Percentiles rank a stretch among this genome's conserved stretches.
Evolutionary conservation across 1,139 yeast species (phyloP).

Genomic region (Scheffersomyces insectosa): DNA sequence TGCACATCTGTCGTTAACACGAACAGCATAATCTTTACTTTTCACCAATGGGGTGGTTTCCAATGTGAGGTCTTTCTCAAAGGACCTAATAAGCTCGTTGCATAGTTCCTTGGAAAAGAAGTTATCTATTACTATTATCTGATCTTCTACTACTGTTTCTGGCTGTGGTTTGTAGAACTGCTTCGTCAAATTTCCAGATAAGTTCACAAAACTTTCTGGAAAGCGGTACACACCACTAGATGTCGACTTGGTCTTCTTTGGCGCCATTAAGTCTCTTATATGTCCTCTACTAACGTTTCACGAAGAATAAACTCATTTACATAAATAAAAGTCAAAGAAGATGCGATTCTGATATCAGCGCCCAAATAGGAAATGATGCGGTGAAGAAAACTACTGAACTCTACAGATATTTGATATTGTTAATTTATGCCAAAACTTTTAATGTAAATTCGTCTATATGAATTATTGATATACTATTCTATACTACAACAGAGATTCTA

Average conservation of each 20-base stretch:
- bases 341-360: no score
- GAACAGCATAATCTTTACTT: conserved; percentile 56
- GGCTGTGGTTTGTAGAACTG: conserved; percentile 38
- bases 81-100: conserved; percentile 41
- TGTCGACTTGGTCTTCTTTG: conserved; percentile 6
- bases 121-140: conserved; percentile 48
- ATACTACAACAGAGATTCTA: conserved; percentile 54
- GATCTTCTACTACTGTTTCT: conserved; percentile 33
- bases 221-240: conserved; percentile 19
- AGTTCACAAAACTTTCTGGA: conserved; percentile 28
- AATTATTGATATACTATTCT: no score
- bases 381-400: no score
- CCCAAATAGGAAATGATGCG: no score
- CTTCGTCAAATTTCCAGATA: conserved; percentile 20
- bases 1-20: conserved; percentile 56
- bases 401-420: no score
- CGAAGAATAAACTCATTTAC: no score
- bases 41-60: conserved; percentile 53
- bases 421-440: no score
- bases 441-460: no score
- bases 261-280: conserved; percentile 7
- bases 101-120: conserved; percentile 47
- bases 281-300: no score
- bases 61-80: conserved; percentile 30
- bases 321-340: no score